Base-by-base conservation (phyloP, 228 moss, liverwort and hornwort genomes). In the Sphagnum magellanicum region DNA sequence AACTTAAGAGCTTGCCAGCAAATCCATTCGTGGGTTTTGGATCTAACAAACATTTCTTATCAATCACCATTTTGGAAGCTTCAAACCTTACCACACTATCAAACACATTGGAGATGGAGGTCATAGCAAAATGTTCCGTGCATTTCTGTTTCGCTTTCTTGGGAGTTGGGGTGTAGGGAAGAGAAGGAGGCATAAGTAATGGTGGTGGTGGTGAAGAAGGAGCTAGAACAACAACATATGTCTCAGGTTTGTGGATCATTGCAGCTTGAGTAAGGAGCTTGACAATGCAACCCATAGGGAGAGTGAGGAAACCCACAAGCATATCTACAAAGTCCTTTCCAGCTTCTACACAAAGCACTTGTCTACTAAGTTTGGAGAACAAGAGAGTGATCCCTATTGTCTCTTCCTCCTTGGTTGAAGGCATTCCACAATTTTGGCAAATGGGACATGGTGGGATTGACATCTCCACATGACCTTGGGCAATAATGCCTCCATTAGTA, bases 241-340 rank as follows among this genome's bases (percentile, higher is more conserved):
- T 67, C 46, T 77, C 80, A 5, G 77, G 79, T 49, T 79, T 69
- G 69, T 79, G 80, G 58, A 87, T 81, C 75, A 89, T 71, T 61
- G 72, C 67, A 51, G 80, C 85, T 10, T 80, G 71, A 58, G 80
- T 72, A 8, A 93, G 63, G 66, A 89, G 77, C 75, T 81, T 91
- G 48, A 91, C 51, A 16, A 89, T 83, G 65, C 83, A 85, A 59
- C 89, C 87, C 6, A 85, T 68, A 0, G 87, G 89, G 51, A 93
- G 77, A 50, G 93, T 87, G n/a, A 93, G 87, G 61, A 91, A 87
- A 0, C 89, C 85, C 82, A 89, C 70, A 58, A 93, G 63, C 32
- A 87, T 78, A 68, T 93, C 93, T 5, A 87, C 88, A 14, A 93
- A 93, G 49, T 89, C 90, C 51, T 90, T 90, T 5, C 80, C 85